These are phyloP conservation scores for Neonectria magnoliae DNA, from an alignment of 2,329 filamentous ascomycete genomes.

Conservation along the genomic window DNA sequence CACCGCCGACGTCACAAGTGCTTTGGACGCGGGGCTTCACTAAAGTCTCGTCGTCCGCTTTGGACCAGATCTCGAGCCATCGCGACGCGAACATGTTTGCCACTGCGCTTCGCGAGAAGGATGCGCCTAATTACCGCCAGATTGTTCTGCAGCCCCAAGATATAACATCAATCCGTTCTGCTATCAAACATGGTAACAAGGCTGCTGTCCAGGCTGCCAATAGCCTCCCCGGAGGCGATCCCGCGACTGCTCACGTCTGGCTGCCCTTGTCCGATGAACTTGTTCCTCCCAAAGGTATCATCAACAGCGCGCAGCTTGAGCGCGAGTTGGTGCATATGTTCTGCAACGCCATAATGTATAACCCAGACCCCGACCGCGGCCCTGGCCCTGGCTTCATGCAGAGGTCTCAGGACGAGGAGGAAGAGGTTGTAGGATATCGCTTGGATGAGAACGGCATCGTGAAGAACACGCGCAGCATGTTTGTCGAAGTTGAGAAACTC, in stretches of 20 bases:
- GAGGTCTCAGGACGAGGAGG: constrained; percentile 54
- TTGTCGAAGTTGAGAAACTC: constrained; percentile 82
- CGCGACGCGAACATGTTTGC: constrained; percentile 84
- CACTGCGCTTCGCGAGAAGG: constrained; percentile 76
- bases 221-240: constrained; percentile 68
- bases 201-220: constrained; percentile 69
- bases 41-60: constrained; percentile 75
- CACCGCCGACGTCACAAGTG: constrained; percentile 72
- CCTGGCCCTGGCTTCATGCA: constrained; percentile 71
- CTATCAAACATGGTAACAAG: constrained; percentile 77
- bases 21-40: constrained; percentile 80
- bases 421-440: constrained; percentile 67
- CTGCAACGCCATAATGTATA: constrained; percentile 98
- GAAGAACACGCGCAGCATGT: constrained; percentile 89
- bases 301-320: constrained; percentile 92
- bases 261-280: constrained; percentile 79
- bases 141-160: constrained; percentile 81
- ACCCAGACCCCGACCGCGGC: constrained; percentile 80
- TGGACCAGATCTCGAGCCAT: constrained; percentile 81
- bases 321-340: constrained; percentile 97
- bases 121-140: constrained; percentile 79
- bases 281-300: constrained; percentile 86
- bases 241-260: constrained; percentile 66
- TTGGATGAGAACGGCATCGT: constrained; percentile 87
- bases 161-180: constrained; percentile 79